phyloP scores from a whole-genome alignment of 345 rosid genomes.

The Salix viminalis region DNA sequence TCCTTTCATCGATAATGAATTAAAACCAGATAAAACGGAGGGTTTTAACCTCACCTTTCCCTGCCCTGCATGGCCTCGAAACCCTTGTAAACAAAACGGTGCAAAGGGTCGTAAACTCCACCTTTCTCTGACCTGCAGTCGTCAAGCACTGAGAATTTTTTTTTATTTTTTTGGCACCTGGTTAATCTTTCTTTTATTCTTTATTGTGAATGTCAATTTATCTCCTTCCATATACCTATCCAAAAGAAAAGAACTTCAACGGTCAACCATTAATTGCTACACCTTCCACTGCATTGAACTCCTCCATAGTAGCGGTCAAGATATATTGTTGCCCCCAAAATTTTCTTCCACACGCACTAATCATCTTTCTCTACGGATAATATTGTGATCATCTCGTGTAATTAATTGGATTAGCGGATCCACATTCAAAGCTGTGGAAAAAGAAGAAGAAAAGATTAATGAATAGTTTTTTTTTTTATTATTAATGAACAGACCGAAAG shows the following conservation, averaged over 20 bases:
- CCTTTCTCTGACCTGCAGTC: not conserved
- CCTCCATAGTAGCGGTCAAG: slow-evolving; percentile 1
- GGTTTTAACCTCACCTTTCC: no score
- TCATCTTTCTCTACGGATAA: not conserved
- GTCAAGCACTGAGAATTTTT: not conserved
- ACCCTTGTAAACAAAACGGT: no score
- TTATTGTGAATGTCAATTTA: not conserved
- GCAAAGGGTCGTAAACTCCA: not conserved
- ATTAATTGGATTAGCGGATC: no score
- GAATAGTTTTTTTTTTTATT: no score
- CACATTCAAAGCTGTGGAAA: no score
- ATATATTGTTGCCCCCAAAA: slow-evolving; percentile 13
- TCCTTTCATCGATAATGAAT: no score
- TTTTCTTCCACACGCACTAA: not conserved
- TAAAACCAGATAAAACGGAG: no score
- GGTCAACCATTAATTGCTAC: not conserved
- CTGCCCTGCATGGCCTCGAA: no score
- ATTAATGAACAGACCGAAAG: no score
- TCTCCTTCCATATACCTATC: slow-evolving; percentile 5
- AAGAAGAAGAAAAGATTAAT: no score
- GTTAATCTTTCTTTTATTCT: not conserved
- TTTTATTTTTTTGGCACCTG: not conserved
- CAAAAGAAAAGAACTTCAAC: not conserved
- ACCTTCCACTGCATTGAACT: not conserved
- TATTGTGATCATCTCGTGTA: not conserved